Evolutionary conservation across 164 flowering plant species (phyloP), one percentile per base, ranked within the genome.

Genomic region (Paratinospora sagittata): DNA sequence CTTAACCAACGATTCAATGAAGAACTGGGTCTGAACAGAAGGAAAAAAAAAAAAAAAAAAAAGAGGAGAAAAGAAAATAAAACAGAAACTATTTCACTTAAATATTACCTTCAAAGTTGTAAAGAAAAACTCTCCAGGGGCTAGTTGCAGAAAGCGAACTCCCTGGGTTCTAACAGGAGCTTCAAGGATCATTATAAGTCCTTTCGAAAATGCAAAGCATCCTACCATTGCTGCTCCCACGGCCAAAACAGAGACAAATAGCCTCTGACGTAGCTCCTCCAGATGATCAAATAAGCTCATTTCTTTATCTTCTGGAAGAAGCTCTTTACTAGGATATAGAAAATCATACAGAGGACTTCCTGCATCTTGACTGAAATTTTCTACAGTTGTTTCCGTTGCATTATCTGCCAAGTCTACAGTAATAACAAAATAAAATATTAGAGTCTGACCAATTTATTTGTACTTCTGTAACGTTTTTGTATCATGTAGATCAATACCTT

Each of bases 61-160:
- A 55, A 47, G 19, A 43, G 14, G 14, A 47, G 55, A 14, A 14
- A 16, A 34, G 63, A 58, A 1, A 19, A n/a, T 19, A 45, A 41
- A 33, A 52, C 6, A 30, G 17, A 49, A 49, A 16, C n/a, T 11
- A 52, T 37, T 30, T 57, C 27, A 57, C 49, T 68, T 27, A 58
- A 30, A 71, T 72, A 67, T 71, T 68, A 92, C 99, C 97, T 95
- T 95, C 70, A 95, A 77, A 69, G 97, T 88, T 26, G 99, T 95
- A 76, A 95, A 95, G 88, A 95, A 95, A 75, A 95, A 95, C 76
- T 95, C 99, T 63, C 99, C 99, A 30, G 99, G 99, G 73, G 88
- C 97, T 63, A 92, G 84, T 73, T 95, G 99, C 55, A 92, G 82
- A 77, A 95, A 92, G 17, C 96, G 81, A 73, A 92, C 99, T 70